Conservation (phyloP, 2,329 filamentous ascomycete genomes). For the Phoma herbarum region DNA sequence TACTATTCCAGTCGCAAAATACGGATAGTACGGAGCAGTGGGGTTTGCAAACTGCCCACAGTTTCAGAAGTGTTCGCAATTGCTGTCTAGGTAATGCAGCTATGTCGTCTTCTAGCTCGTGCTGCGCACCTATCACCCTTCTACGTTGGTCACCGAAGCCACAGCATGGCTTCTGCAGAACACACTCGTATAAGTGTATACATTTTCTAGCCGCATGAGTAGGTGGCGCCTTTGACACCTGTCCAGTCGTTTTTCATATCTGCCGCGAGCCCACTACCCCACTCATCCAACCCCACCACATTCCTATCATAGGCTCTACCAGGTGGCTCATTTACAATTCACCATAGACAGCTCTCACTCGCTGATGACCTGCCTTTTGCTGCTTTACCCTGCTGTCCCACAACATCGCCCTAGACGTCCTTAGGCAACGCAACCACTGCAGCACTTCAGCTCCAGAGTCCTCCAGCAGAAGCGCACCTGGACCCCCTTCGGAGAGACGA, state of each 20-base stretch:
- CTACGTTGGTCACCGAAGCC: slow-evolving; percentile 16
- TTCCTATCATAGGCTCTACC: slow-evolving; percentile 2
- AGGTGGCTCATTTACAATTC: neutral
- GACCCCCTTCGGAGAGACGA: slow-evolving; percentile 10
- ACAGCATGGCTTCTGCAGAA: slow-evolving; percentile 10
- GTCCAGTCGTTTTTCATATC: slow-evolving; percentile 15
- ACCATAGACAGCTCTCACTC: neutral
- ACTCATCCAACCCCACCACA: slow-evolving; percentile 16
- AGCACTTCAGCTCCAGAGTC: slow-evolving; percentile 12
- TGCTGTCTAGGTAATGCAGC: slow-evolving; percentile 13
- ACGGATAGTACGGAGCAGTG: slow-evolving; percentile 13
- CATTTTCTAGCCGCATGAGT: slow-evolving; percentile 21
- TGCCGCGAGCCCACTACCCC: neutral
- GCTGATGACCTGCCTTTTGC: neutral
- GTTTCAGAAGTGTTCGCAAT: slow-evolving; percentile 13
- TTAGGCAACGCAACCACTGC: slow-evolving; percentile 9
- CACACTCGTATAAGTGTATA: slow-evolving; percentile 6
- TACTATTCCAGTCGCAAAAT: slow-evolving; percentile 15
- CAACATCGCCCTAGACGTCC: slow-evolving; percentile 9
- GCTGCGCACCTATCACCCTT: slow-evolving; percentile 21
- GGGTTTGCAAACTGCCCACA: slow-evolving; percentile 8
- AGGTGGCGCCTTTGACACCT: slow-evolving; percentile 19
- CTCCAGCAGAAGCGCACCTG: slow-evolving; percentile 4
- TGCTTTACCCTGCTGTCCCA: slow-evolving; percentile 10
- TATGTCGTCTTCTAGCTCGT: slow-evolving; percentile 22